Percentiles rank a stretch among this genome's conserved stretches.
These are phyloP conservation scores for Plasmodium gallinaceum DNA, from an alignment of 169 alveolate species.

Conservation along the genomic window DNA sequence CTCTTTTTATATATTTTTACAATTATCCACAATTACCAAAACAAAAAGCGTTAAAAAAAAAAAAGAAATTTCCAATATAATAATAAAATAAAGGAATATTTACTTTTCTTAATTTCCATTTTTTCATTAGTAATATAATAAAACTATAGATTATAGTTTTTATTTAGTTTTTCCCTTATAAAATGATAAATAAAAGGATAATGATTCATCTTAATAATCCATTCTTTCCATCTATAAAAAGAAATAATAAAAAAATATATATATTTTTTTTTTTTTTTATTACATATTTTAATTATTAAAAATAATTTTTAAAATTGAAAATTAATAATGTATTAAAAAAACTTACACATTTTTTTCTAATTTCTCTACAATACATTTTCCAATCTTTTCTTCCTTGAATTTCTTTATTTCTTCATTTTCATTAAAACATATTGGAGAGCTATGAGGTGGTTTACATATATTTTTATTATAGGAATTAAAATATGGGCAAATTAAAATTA, in stretches of 20 bases:
- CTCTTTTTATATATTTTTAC: too few species aligned
- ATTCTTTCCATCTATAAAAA: conserved; percentile 57
- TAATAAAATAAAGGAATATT: too few species aligned
- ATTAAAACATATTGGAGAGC: conserved; percentile 17
- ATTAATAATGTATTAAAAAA: conserved; percentile 3
- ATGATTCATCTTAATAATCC: conserved; percentile 42
- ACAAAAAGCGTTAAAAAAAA: too few species aligned
- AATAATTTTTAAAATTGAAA: neutral
- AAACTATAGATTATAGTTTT: neutral
- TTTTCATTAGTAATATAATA: too few species aligned
- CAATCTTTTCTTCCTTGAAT: conserved; percentile 38
- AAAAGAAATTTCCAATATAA: too few species aligned
- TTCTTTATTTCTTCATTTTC: conserved; percentile 27
- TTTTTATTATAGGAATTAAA: conserved; percentile 62
- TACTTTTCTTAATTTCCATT: too few species aligned
- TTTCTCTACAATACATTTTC: conserved; percentile 27
- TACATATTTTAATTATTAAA: too few species aligned
- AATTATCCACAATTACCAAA: too few species aligned
- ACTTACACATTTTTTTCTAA: conserved; percentile 41
- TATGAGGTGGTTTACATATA: conserved; percentile 48
- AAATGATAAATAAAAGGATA: conserved; percentile 50
- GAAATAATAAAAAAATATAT: neutral
- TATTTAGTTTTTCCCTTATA: conserved; percentile 18
- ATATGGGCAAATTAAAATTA: conserved; percentile 77
- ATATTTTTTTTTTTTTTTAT: neutral